Base-by-base conservation (phyloP, 1,284 basidiomycete species). In the Phylloporus sp. region DNA sequence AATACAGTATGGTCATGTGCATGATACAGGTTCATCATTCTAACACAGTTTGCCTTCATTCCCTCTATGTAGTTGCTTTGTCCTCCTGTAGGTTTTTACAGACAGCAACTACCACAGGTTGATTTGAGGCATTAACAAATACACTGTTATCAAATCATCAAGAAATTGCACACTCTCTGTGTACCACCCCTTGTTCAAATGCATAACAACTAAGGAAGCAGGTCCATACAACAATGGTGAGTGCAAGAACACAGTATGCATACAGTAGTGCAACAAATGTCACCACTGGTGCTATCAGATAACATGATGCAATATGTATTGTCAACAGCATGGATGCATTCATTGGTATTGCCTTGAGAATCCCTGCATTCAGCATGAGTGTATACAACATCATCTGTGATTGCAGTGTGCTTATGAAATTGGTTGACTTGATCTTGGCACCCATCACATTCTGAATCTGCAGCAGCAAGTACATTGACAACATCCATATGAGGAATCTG, bases 301-400 rank as follows among this genome's bases (percentile, higher is more conserved):
- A 61, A 29, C 64, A 52, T 8, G 64, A 65, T 5, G 49, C 58
- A 8, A 60, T 27, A 8, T 58, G 60, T 15, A 49, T 14, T 39
- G 49, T 43, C 29, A 58, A 65, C 10, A 4, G 35, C 49, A n/a
- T 45, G 49, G 58, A 65, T 4, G 49, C 45, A 23, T 45, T 53
- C 17, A 56, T 32, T 20, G 32, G 55, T 14, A 56, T 56, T 32
- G 20, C 29, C 11, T 7, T 32, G 14, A 61, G 64, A 23, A 65
- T 65, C 10, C 64, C 58, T 10, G 58, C 32, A 23, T 65, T 65
- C 27, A 65, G 49, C 17, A 47, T 58, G 29, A 65, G 64, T 14
- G 64, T 52, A 11, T 49, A 49, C n/a, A 60, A 10, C 64, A 60
- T 65, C 25, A 65, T 49, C 17, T 60, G 58, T 5, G 58, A 55